Base-by-base conservation (phyloP, 2,329 filamentous ascomycete genomes). In the Nemania serpens region DNA sequence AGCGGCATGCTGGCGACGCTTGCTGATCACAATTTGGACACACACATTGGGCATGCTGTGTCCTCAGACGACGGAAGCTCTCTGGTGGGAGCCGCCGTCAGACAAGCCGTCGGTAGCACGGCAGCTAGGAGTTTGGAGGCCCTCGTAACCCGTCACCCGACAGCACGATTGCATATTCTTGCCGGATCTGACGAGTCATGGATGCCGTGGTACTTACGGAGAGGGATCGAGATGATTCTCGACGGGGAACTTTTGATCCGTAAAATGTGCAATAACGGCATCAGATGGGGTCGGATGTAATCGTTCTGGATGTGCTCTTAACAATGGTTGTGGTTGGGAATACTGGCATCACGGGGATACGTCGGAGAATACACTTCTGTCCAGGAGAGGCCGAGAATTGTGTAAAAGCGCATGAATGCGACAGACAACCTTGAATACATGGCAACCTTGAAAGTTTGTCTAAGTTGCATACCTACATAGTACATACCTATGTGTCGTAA, bases 61-160 rank as follows among this genome's bases (percentile, higher is more conserved):
- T 46, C 12, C 39, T 37, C 39, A 48, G 39, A 55, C 39, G 34
- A 48, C 33, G n/a, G 39, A 29, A 43, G 5, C 20, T 18, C 17
- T 47, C 36, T 34, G 33, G 46, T 25, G 15, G 34, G 17, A 48
- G 3, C n/a, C 22, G 17, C 50, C 42, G 33, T 49, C 34, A 50
- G 25, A 55, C 13, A 49, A 34, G 22, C 36, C 22, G 52, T 47
- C 42, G 45, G 57, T 58, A 45, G 52, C 60, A 65, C 59, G 39
- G 33, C 57, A 53, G 58, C 41, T 51, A 37, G 46, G 45, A 55
- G 47, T 20, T 33, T 55, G 39, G 54, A 39, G 29, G 36, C 29
- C 46, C 47, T 63, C 60, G 63, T 61, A 61, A 65, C 43, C 48
- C 57, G 60, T 60, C 60, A 58, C 60, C 47, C 47, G 55, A 54